Percentiles rank a stretch among this genome's conserved stretches.
Evolutionary conservation across 2,329 filamentous ascomycete genomes (phyloP).

Genomic region (Mycosphaerelloides madeirae): DNA sequence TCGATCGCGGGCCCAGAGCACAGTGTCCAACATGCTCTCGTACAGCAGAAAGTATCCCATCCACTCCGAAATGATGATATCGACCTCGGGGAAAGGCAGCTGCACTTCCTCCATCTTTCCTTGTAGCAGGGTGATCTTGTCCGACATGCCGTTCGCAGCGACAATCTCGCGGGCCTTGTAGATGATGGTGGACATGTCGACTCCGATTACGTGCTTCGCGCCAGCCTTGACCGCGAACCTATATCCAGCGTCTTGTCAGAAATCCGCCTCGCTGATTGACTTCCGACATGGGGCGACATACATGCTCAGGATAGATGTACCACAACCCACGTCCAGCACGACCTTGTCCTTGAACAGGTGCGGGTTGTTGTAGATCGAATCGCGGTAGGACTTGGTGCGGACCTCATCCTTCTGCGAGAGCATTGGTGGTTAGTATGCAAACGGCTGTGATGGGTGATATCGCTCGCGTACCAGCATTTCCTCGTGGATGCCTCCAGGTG

Average conservation of each 20-base stretch:
- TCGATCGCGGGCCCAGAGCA: constrained; percentile 89
- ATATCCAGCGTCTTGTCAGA: constrained; percentile 10
- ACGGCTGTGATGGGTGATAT: constrained; percentile 9
- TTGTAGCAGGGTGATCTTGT: constrained; percentile 96
- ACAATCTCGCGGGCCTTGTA: constrained; percentile 97
- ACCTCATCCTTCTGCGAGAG: constrained; percentile 86
- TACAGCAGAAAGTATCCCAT: constrained; percentile 99
- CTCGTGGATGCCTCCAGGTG: constrained; percentile 76
- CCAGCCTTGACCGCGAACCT: constrained; percentile 97
- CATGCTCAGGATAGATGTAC: constrained; percentile 98
- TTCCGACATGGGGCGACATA: constrained; percentile 43
- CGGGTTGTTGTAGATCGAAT: constrained; percentile 94
- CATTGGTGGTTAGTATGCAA: constrained; percentile 7
- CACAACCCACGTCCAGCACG: constrained; percentile 95
- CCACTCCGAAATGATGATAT: constrained; percentile 99
- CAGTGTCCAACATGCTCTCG: constrained; percentile 98
- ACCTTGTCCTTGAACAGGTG: constrained; percentile 90
- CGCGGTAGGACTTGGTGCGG: constrained; percentile 92
- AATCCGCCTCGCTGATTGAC: constrained; percentile 5
- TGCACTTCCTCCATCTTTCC: constrained; percentile 99
- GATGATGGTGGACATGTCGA: constrained; percentile 99
- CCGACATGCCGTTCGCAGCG: constrained; percentile 79
- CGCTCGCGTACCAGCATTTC: constrained; percentile 87
- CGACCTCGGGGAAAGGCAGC: constrained; percentile 89
- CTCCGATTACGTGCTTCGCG: constrained; percentile 96